These are phyloP conservation scores for Calonectria pauciramosa DNA, from an alignment of 2,329 filamentous ascomycete species.

Conservation along the genomic window DNA sequence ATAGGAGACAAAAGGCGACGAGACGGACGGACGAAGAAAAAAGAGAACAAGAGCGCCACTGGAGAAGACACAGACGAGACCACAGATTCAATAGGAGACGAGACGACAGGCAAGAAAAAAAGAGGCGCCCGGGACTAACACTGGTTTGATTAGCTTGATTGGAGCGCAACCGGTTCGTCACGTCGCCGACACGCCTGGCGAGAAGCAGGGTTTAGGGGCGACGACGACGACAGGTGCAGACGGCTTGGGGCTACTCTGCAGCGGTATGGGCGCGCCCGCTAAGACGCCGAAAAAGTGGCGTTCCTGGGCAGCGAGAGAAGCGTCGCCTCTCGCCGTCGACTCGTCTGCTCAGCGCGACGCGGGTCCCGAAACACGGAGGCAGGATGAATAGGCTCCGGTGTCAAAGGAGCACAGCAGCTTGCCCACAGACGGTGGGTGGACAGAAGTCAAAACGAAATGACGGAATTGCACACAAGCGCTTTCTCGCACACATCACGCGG, in stretches of 20 bases:
- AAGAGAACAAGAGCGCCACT: not conserved
- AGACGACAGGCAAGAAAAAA: not conserved
- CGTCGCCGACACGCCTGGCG: not conserved
- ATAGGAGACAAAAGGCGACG: not conserved
- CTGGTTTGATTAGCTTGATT: conserved; percentile 8
- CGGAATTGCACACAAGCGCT: not conserved
- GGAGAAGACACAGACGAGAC: not conserved
- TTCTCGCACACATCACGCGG: not conserved
- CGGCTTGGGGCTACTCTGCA: not conserved
- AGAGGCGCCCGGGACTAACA: conserved; percentile 10
- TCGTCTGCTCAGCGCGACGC: not conserved
- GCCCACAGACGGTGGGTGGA: not conserved
- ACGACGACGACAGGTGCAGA: not conserved
- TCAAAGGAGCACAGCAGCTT: not conserved
- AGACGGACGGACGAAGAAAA: not conserved
- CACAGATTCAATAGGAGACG: not conserved
- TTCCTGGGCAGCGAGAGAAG: not conserved
- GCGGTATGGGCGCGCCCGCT: not conserved
- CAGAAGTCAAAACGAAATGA: conserved; percentile 2
- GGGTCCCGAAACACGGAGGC: not conserved
- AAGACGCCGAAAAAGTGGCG: not conserved
- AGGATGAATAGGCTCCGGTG: not conserved
- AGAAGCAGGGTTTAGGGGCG: not conserved
- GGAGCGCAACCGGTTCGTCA: conserved; percentile 1
- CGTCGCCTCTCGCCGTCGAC: not conserved